Conservation (phyloP, 768 basidiomycete species). For the Phlegmacium glaucopus region DNA sequence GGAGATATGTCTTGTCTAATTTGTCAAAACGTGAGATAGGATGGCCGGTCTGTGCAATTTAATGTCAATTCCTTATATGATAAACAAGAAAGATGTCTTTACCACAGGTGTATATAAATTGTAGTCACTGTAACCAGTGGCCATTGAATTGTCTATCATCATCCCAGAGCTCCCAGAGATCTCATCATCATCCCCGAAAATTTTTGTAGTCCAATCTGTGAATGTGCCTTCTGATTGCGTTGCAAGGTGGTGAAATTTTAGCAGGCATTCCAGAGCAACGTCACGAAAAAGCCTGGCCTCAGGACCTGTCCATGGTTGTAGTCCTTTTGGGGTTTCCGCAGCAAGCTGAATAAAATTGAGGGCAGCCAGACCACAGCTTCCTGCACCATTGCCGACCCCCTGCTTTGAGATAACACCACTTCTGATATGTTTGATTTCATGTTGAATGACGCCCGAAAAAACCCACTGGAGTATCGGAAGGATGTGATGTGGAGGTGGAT, state of each 20-base stretch:
- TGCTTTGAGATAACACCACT: slow-evolving; percentile 7
- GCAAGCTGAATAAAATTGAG: slow-evolving; percentile 12
- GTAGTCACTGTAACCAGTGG: too few relatives aligned
- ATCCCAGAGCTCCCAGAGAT: too few relatives aligned
- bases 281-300: slow-evolving; percentile 9
- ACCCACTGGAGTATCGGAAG: slow-evolving; percentile 14
- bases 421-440: neutral
- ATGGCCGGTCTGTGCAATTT: too few relatives aligned
- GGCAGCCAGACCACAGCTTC: slow-evolving; percentile 18
- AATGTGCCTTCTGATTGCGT: too few relatives aligned
- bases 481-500: neutral
- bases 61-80: too few relatives aligned
- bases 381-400: slow-evolving; percentile 9
- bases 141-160: too few relatives aligned
- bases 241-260: neutral
- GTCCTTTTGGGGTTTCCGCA: neutral
- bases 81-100: neutral
- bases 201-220: too few relatives aligned
- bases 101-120: neutral
- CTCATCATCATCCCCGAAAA: too few relatives aligned
- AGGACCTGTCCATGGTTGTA: slow-evolving; percentile 6
- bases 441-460: slow-evolving; percentile 2
- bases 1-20: too few relatives aligned
- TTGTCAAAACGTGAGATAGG: too few relatives aligned
- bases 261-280: slow-evolving; percentile 4